Percentiles rank a stretch among this genome's conserved stretches.
Evolutionary conservation across 345 rosid genomes (phyloP).

Genomic region (Lumnitzera racemosa): DNA sequence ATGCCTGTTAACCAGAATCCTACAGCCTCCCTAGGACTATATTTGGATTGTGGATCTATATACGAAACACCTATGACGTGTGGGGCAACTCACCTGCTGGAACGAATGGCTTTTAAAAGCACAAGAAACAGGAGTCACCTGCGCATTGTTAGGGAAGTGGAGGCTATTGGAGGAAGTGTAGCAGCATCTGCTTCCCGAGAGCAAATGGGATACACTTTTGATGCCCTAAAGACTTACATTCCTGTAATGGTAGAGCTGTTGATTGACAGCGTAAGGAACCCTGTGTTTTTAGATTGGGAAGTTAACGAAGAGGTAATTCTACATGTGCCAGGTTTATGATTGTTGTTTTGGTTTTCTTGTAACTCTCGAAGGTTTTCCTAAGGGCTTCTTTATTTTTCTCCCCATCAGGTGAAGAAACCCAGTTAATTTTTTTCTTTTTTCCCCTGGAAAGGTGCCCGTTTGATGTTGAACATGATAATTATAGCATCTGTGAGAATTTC

Average conservation of each 20-base stretch:
- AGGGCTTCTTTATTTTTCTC: neutral
- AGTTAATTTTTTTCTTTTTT: too few relatives aligned
- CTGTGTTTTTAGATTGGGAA: conserved; percentile 92
- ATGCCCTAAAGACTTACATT: conserved; percentile 82
- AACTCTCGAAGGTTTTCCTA: neutral
- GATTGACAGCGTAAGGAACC: conserved; percentile 80
- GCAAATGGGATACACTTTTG: conserved; percentile 80
- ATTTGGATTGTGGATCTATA: conserved; percentile 68
- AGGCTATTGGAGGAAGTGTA: conserved; percentile 84
- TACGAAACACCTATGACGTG: conserved; percentile 62
- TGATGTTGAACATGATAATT: too few relatives aligned
- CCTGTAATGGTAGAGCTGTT: conserved; percentile 90
- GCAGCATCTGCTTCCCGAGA: conserved; percentile 82
- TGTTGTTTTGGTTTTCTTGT: conserved; percentile 9
- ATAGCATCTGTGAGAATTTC: too few relatives aligned
- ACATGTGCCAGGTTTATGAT: neutral
- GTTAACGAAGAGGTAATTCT: conserved; percentile 62
- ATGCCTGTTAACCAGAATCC: conserved; percentile 41
- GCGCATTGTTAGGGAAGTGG: conserved; percentile 79
- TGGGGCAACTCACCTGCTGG: conserved; percentile 85
- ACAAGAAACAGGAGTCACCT: conserved; percentile 77
- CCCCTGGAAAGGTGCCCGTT: too few relatives aligned
- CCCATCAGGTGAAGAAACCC: neutral
- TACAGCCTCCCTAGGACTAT: conserved; percentile 75
- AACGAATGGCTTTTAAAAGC: conserved; percentile 91